These are phyloP conservation scores for Russula compacta DNA, from an alignment of 768 basidiomycete genomes.

Conservation along the genomic window DNA sequence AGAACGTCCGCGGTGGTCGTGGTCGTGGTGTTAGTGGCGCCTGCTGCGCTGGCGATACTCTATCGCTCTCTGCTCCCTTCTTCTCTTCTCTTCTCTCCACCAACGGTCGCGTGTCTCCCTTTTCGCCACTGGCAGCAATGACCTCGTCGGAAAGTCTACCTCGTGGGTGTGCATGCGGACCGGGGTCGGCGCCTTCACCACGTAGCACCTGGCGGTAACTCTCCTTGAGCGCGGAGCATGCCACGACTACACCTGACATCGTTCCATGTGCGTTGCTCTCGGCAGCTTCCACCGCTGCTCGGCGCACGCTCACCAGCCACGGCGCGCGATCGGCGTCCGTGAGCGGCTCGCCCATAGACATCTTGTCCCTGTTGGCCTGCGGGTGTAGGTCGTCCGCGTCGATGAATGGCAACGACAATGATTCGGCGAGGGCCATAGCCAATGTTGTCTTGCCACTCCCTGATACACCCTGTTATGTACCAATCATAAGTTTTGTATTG, in stretches of 20 bases:
- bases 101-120: not conserved
- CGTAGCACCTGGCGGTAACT: slow-evolving; percentile 78
- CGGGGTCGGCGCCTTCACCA: slow-evolving; percentile 29
- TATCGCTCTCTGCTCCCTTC: slow-evolving; percentile 7
- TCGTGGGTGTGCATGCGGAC: too few relatives aligned
- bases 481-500: not conserved
- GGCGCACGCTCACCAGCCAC: slow-evolving; percentile 72
- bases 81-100: too few relatives aligned
- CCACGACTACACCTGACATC: slow-evolving; percentile 58
- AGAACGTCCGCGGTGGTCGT: slow-evolving; percentile 42
- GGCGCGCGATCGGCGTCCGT: slow-evolving; percentile 77
- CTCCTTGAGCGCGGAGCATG: slow-evolving; percentile 77
- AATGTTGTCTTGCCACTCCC: slow-evolving; percentile 70
- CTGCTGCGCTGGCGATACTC: not conserved
- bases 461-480: slow-evolving; percentile 50
- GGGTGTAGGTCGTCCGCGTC: slow-evolving; percentile 91
- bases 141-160: not conserved
- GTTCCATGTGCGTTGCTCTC: slow-evolving; percentile 25
- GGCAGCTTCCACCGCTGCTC: slow-evolving; percentile 53
- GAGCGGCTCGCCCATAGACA: slow-evolving; percentile 67
- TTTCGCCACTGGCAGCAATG: not conserved
- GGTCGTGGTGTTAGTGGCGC: slow-evolving; percentile 26
- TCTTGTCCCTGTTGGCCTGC: slow-evolving; percentile 73
- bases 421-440: slow-evolving; percentile 49
- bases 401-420: slow-evolving; percentile 63